These are phyloP conservation scores for Salisapilia sapeloensis DNA, from an alignment of 352 stramenopile genomes.

Conservation along the genomic window DNA sequence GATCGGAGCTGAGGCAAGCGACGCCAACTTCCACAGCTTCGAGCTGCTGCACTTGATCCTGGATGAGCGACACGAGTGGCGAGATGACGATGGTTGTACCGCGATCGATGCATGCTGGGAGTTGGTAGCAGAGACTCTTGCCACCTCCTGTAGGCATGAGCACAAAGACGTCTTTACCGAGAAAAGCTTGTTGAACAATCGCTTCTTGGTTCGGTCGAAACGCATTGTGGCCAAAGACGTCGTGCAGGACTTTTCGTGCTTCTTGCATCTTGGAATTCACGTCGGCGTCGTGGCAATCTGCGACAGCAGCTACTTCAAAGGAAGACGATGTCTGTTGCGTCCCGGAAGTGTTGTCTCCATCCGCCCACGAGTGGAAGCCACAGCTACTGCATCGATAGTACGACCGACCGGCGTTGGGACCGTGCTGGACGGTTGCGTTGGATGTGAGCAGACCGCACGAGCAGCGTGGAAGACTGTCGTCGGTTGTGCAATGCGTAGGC, in stretches of 20 bases:
- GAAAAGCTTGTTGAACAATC: constrained; percentile 88
- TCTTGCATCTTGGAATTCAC: constrained; percentile 50
- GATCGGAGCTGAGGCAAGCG: constrained; percentile 69
- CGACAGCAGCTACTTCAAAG: constrained; percentile 2
- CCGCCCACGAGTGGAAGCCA: constrained; percentile 59
- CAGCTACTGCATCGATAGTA: constrained; percentile 63
- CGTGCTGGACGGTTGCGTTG: constrained; percentile 42
- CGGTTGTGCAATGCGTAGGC: too few relatives aligned
- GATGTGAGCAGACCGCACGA: constrained; percentile 44
- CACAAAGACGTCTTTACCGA: constrained; percentile 92
- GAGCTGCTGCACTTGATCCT: constrained; percentile 97
- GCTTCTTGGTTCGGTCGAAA: constrained; percentile 93
- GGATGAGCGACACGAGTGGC: constrained; percentile 96
- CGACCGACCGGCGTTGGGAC: constrained; percentile 32
- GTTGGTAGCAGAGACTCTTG: constrained; percentile 97
- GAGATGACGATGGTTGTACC: constrained; percentile 96
- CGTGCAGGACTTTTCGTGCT: constrained; percentile 52
- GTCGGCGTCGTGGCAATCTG: constrained; percentile 17
- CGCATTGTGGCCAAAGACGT: constrained; percentile 90
- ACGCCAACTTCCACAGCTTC: constrained; percentile 85
- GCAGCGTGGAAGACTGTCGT: constrained; percentile 18
- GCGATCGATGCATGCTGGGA: constrained; percentile 77
- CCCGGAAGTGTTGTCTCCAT: constrained; percentile 9
- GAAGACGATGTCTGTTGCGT: constrained; percentile 2
- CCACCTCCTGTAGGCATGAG: constrained; percentile 98